Percentiles rank a stretch among this genome's conserved stretches.
phyloP scores from a whole-genome alignment of 176 grass and related monocot genomes.

The Microstegium vimineum region DNA sequence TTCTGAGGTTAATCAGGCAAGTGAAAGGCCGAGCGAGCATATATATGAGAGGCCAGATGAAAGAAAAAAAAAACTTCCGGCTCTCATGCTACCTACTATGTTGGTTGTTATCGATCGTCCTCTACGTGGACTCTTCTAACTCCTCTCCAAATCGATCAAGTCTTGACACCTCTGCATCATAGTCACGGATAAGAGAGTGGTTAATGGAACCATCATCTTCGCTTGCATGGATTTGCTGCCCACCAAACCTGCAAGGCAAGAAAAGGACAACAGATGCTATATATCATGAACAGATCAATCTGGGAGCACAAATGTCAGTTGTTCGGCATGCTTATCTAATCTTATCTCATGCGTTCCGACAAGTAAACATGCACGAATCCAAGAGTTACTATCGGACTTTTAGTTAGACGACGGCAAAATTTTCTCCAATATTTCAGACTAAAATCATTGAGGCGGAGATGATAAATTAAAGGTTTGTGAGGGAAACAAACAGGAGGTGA shows the following conservation, averaged over 20 bases:
- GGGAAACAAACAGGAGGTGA: background rate
- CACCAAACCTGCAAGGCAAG: conserved; percentile 67
- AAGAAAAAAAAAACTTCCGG: conserved; percentile 1
- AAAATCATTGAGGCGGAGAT: background rate
- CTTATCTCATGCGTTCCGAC: background rate
- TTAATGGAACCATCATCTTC: conserved; percentile 84
- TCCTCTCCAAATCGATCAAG: conserved; percentile 83
- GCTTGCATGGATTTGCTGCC: conserved; percentile 66
- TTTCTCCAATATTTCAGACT: background rate
- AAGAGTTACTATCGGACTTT: background rate
- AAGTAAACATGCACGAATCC: background rate
- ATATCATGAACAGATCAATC: background rate
- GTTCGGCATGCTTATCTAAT: background rate
- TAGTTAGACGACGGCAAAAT: too few relatives aligned
- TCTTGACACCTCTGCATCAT: conserved; percentile 75
- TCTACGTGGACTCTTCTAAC: conserved; percentile 52
- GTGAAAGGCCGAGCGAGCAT: background rate
- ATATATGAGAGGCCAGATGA: background rate
- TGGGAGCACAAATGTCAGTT: background rate
- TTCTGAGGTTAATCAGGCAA: background rate
- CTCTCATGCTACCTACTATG: background rate
- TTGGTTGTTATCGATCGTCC: background rate
- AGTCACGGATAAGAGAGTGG: conserved; percentile 75
- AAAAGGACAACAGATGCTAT: background rate
- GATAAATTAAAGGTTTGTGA: background rate